Evolutionary conservation across 2,329 filamentous ascomycete species (phyloP), one percentile per base, ranked within the genome.

Genomic region (Trichoderma brevicompactum): DNA sequence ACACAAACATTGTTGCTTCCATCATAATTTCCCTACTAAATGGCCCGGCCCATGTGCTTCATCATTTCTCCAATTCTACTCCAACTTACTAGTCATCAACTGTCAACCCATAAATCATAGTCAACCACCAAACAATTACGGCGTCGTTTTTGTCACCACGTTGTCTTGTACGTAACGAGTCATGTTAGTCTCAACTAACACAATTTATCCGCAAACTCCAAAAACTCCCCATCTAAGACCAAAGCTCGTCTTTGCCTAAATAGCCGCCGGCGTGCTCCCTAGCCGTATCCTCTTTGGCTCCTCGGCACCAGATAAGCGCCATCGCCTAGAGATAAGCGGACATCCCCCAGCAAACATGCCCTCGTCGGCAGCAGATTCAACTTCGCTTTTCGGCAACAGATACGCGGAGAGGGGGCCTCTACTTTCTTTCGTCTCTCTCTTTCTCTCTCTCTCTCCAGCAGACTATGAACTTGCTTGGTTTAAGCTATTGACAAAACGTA

Each of bases 281-380:
- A 46, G 9, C 6, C 28, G 40, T 19, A 34, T 58, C 19, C n/a
- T 46, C 54, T 46, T 34, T 46, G 54, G 54, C 54, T 32, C 23
- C 23, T 58, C 54, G 54, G 54, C 54, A 34, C 38, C 40, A 58
- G 54, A 58, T 58, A 58, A 43, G 54, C 9, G 4, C 40, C 40
- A 28, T 58, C 54, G 54, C 23, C 23, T 58, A 15, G 8, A 43
- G 54, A 58, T 58, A 46, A 44, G 54, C 54, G 12, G 40, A 19
- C 50, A 40, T 34, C 32, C 49, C 9, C 34, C 32, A 12, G 34
- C 15, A 15, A 53, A 53, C 49, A 2, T 19, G 36, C 52, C 52
- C 48, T 34, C 23, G 23, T 34, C 23, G 48, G 19, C 15, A 13
- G 48, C 32, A 50, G 32, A n/a, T 34, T 28, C 40, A 32, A 46